Evolutionary conservation across 2,329 filamentous ascomycete genomes (phyloP).

Genomic region (Epichloe brachyelytri): DNA sequence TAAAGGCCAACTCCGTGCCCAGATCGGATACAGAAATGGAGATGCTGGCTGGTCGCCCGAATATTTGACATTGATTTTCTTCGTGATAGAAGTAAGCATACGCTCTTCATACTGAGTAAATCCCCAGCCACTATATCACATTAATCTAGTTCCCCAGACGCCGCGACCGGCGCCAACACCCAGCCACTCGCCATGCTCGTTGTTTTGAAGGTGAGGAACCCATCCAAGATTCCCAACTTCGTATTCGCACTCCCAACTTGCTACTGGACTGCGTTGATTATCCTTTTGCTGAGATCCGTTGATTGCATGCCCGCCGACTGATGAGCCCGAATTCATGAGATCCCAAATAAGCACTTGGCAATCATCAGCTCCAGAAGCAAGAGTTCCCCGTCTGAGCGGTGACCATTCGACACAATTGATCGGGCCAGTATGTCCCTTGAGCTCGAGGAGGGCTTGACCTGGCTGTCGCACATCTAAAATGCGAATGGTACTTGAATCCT

Average conservation of each 20-base stretch:
- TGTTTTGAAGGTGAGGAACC: slow-evolving; percentile 58
- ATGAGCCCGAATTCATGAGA: slow-evolving; percentile 51
- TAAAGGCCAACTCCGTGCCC: no score
- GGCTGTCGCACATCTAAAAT: slow-evolving; percentile 95
- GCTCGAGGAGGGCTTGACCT: slow-evolving; percentile 84
- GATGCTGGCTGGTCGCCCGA: not conserved
- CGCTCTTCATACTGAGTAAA: not conserved
- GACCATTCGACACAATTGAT: slow-evolving; percentile 97
- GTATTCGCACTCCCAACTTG: slow-evolving; percentile 75
- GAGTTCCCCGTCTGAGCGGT: slow-evolving; percentile 68
- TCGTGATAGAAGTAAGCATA: not conserved
- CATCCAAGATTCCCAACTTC: slow-evolving; percentile 77
- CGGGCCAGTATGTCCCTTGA: slow-evolving; percentile 73
- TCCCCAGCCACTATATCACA: slow-evolving; percentile 10
- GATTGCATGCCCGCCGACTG: slow-evolving; percentile 25
- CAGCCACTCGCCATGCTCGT: slow-evolving; percentile 68
- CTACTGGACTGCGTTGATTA: slow-evolving; percentile 53
- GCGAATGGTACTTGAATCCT: slow-evolving; percentile 82
- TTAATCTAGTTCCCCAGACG: slow-evolving; percentile 58
- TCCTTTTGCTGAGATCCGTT: slow-evolving; percentile 40
- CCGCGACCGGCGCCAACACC: slow-evolving; percentile 71
- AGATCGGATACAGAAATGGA: not conserved
- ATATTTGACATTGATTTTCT: not conserved
- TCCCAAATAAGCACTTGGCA: slow-evolving; percentile 91
- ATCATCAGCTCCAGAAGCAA: slow-evolving; percentile 88